Percentiles rank a stretch among this genome's conserved stretches.
These are phyloP conservation scores for Ceratocystis albifundus DNA, from an alignment of 2,329 filamentous ascomycete species.

Conservation along the genomic window DNA sequence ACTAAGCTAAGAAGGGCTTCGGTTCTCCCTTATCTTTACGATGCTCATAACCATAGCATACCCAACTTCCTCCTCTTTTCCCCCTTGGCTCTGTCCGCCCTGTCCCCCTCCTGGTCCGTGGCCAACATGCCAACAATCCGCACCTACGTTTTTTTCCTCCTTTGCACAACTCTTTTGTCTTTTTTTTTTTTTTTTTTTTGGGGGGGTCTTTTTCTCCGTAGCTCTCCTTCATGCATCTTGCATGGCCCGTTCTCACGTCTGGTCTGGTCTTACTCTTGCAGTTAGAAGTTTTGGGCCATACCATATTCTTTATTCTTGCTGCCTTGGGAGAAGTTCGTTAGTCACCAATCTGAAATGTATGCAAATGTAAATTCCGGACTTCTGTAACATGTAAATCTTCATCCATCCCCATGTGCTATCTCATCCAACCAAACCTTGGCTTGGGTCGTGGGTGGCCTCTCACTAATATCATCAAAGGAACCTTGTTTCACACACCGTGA, in stretches of 20 bases:
- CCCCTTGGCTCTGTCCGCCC: neutral
- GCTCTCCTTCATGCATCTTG: neutral
- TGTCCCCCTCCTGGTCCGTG: conserved; percentile 1
- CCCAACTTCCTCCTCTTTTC: conserved; percentile 3
- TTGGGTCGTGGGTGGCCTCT: conserved; percentile 5
- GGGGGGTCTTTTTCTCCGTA: neutral
- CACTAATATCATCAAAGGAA: neutral
- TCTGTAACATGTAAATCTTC: conserved; percentile 2
- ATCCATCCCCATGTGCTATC: neutral
- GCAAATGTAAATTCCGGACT: neutral
- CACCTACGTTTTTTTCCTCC: neutral
- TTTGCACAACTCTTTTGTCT: neutral
- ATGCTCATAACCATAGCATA: neutral
- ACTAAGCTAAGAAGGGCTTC: too few species aligned
- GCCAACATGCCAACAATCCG: neutral
- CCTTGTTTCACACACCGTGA: neutral
- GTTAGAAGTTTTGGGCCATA: neutral
- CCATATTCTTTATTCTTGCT: too few species aligned
- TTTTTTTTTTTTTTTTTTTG: neutral
- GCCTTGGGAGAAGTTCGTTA: neutral
- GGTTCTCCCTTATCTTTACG: too few species aligned
- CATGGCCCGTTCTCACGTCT: neutral
- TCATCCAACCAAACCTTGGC: neutral
- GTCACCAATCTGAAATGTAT: conserved; percentile 6
- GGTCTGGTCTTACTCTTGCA: neutral